A percentile compares a stretch with the other conserved stretches of the same genome.
phyloP scores from a whole-genome alignment of 2,329 filamentous ascomycete genomes.

The Botryotinia globosa region DNA sequence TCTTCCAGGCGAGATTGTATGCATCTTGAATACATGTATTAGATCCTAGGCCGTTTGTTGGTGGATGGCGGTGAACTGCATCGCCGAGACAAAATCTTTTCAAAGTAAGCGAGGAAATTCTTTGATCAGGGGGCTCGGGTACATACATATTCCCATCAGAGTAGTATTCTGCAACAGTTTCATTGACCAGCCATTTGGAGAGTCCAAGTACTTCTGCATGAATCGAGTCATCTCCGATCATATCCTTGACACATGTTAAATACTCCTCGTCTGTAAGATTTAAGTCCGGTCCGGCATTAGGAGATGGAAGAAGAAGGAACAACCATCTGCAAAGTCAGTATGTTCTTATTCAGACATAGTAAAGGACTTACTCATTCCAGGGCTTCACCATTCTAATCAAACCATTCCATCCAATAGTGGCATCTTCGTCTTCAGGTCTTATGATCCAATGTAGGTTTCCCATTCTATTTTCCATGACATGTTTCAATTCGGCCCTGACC shows the following conservation, averaged over 20 bases:
- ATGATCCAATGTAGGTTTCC: conserved; percentile 62
- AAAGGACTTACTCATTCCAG: conserved; percentile 49
- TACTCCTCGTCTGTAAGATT: conserved; percentile 49
- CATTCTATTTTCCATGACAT: conserved; percentile 48
- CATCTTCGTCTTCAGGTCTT: conserved; percentile 51
- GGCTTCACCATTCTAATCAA: conserved; percentile 60
- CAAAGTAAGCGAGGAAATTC: background rate
- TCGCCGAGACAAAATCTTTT: conserved; percentile 50
- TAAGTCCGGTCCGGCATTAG: conserved; percentile 40
- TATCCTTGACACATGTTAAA: conserved; percentile 44
- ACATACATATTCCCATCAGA: conserved; percentile 36
- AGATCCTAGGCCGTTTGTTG: conserved; percentile 54
- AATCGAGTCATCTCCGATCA: conserved; percentile 55
- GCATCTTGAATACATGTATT: conserved; percentile 60
- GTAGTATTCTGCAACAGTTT: conserved; percentile 58
- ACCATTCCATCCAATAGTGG: conserved; percentile 49
- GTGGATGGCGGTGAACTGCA: conserved; percentile 57
- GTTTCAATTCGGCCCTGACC: conserved; percentile 49
- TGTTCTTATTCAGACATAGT: background rate
- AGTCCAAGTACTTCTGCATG: conserved; percentile 51
- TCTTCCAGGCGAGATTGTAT: conserved; percentile 56
- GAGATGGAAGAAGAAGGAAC: conserved; percentile 51
- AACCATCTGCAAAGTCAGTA: conserved; percentile 46
- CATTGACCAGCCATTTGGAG: conserved; percentile 60
- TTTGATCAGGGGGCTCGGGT: background rate